phyloP scores from a whole-genome alignment of 1,284 basidiomycete genomes.

The Ceratobasidium sp. region DNA sequence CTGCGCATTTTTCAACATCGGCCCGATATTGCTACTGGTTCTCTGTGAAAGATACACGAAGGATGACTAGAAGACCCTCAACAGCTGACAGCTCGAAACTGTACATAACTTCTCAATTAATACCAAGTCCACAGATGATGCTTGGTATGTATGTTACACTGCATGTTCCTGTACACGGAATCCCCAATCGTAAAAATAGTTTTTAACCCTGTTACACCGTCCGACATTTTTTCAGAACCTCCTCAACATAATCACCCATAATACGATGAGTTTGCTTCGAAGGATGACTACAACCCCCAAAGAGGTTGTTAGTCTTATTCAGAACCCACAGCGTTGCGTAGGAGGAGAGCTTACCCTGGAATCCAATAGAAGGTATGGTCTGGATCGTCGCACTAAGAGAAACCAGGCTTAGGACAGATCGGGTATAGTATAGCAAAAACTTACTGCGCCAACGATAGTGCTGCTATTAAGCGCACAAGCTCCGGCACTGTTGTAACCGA shows the following conservation, averaged over 20 bases:
- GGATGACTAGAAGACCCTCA: too few relatives aligned
- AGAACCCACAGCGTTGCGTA: background rate
- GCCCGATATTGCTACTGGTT: too few relatives aligned
- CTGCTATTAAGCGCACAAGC: constrained; percentile 55
- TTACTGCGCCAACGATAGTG: constrained; percentile 42
- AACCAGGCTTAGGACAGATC: background rate
- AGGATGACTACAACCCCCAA: constrained; percentile 21
- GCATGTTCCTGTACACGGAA: too few relatives aligned
- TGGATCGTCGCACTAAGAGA: constrained; percentile 37
- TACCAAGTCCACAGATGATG: too few relatives aligned
- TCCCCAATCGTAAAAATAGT: too few relatives aligned
- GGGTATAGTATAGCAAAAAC: background rate
- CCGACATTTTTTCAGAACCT: constrained; percentile 22
- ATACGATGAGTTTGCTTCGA: constrained; percentile 46
- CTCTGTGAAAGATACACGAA: too few relatives aligned
- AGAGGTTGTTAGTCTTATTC: too few relatives aligned
- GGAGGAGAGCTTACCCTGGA: constrained; percentile 25
- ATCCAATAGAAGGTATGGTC: constrained; percentile 47
- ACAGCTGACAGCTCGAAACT: too few relatives aligned
- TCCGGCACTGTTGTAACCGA: constrained; percentile 63
- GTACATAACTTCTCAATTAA: too few relatives aligned
- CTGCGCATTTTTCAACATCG: too few relatives aligned
- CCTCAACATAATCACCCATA: constrained; percentile 46
- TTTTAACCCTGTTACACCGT: constrained; percentile 3
- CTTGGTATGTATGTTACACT: too few relatives aligned